Evolutionary conservation across 768 basidiomycete genomes (phyloP).

Genomic region (Daedaleopsis nitida): DNA sequence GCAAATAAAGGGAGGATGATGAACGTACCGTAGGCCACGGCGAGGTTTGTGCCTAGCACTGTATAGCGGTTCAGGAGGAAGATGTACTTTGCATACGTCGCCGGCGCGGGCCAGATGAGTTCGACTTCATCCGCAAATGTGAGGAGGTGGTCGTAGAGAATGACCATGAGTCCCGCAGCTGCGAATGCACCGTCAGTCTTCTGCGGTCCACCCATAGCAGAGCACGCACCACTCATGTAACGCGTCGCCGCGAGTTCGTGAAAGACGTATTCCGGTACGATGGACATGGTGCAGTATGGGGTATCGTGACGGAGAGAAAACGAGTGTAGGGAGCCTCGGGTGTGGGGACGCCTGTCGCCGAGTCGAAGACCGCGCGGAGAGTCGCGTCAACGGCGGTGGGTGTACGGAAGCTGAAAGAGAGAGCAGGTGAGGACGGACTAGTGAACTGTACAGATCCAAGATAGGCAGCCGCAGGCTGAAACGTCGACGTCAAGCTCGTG

Average conservation of each 20-base stretch:
- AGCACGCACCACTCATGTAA: background rate
- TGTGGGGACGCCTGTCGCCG: background rate
- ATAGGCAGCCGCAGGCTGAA: background rate
- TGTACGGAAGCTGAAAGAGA: background rate
- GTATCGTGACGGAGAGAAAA: background rate
- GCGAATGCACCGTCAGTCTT: background rate
- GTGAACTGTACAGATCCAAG: too few species aligned
- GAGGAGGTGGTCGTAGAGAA: constrained; percentile 46
- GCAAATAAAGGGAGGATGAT: background rate
- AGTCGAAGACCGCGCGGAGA: background rate
- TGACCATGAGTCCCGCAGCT: constrained; percentile 36
- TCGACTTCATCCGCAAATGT: constrained; percentile 43
- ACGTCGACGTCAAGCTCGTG: too few species aligned
- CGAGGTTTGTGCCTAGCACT: constrained; percentile 31
- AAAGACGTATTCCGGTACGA: background rate
- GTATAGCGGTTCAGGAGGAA: constrained; percentile 45
- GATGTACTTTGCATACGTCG: constrained; percentile 39
- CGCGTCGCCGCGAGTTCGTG: background rate
- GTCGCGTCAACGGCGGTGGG: background rate
- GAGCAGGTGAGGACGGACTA: background rate
- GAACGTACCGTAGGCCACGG: constrained; percentile 31
- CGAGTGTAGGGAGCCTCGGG: background rate
- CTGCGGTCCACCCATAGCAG: background rate
- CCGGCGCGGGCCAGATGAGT: constrained; percentile 42
- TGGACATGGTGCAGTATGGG: background rate